phyloP scores from a whole-genome alignment of 345 rosid species.

The Aquilaria malaccensis region DNA sequence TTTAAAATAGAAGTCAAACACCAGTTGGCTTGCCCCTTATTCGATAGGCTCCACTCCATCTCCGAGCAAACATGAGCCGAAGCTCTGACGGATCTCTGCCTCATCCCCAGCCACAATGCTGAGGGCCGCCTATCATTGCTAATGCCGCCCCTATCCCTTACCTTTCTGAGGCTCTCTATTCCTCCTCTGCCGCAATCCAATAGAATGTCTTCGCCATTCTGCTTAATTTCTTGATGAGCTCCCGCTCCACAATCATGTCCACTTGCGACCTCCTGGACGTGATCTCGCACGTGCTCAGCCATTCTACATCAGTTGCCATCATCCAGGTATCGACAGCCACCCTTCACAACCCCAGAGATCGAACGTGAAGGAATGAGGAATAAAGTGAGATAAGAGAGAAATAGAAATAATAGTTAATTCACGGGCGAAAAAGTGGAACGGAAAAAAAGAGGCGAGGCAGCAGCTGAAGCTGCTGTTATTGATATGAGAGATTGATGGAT shows the following conservation, averaged over 20 bases:
- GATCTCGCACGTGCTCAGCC: conserved; percentile 67
- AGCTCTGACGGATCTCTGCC: conserved; percentile 69
- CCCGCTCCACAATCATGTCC: conserved; percentile 65
- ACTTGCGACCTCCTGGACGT: conserved; percentile 85
- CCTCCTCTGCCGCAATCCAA: conserved; percentile 46
- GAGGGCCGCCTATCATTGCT: conserved; percentile 57
- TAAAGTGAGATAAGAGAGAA: too few species aligned
- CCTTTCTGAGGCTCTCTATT: conserved; percentile 74
- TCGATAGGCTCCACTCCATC: conserved; percentile 67
- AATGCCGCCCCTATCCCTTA: conserved; percentile 83
- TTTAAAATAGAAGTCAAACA: conserved; percentile 61
- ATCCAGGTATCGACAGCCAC: conserved; percentile 86
- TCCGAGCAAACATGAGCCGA: conserved; percentile 65
- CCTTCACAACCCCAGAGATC: conserved; percentile 42
- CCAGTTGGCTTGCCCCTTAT: conserved; percentile 49
- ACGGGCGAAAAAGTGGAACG: too few species aligned
- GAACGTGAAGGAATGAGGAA: too few species aligned
- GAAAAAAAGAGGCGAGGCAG: too few species aligned
- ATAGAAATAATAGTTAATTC: too few species aligned
- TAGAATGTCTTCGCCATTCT: conserved; percentile 89
- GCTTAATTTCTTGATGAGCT: conserved; percentile 67
- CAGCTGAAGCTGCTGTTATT: too few species aligned
- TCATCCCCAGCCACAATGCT: conserved; percentile 64
- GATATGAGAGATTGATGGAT: too few species aligned
- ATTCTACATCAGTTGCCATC: conserved; percentile 53